Evolutionary conservation across 306 rosid genomes (phyloP).

Genomic region (Citrullus colocynthis): DNA sequence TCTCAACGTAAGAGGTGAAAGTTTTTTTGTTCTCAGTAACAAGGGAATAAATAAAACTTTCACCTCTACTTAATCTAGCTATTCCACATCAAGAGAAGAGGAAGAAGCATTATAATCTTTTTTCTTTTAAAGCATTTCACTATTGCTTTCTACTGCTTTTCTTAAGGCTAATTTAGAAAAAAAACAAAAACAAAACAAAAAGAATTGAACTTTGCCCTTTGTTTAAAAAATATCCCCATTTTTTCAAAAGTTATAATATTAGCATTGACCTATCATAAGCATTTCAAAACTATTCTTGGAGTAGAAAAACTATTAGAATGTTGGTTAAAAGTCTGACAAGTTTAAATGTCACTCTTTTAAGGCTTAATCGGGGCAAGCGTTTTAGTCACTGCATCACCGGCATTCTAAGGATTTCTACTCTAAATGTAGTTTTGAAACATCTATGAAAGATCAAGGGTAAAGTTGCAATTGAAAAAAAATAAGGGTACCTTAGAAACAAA

Average conservation of each 20-base stretch:
- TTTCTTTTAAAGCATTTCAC: background rate
- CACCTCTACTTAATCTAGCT: background rate
- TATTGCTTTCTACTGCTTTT: too few species aligned
- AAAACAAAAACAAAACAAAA: too few species aligned
- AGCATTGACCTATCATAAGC: background rate
- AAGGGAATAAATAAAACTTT: background rate
- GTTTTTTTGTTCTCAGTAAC: background rate
- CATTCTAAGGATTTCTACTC: background rate
- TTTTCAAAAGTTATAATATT: background rate
- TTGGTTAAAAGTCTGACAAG: background rate
- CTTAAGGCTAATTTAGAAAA: too few species aligned
- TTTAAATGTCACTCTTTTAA: background rate
- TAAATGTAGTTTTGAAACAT: background rate
- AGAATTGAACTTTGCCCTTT: background rate
- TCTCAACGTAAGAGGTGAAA: background rate
- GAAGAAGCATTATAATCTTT: background rate
- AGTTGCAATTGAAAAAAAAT: background rate
- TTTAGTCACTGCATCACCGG: too few species aligned
- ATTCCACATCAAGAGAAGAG: background rate
- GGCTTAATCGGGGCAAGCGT: too few species aligned
- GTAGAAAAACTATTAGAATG: background rate
- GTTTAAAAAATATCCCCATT: background rate
- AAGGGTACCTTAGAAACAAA: background rate
- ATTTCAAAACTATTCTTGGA: background rate
- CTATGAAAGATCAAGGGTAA: background rate